Evolutionary conservation across 495 filamentous ascomycete genomes (phyloP), one percentile per base, ranked within the genome.

Genomic region (Penicillium paxilli): DNA sequence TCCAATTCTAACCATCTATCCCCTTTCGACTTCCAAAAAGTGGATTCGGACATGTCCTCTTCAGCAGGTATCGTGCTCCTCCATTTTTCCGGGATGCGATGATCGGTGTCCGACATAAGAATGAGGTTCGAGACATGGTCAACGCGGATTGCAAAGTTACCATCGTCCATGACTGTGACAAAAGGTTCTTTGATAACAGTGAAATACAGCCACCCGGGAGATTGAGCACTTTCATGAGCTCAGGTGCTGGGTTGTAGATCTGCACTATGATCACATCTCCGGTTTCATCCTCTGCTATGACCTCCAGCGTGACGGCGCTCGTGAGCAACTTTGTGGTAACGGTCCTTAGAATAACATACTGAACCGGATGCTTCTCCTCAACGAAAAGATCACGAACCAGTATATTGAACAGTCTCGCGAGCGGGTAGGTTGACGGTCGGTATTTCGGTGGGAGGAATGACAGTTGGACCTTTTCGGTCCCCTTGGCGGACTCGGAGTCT

Each of bases 141-240:
- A 10, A 83, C 77, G 9, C 79, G 69, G 14, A 84, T 52, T 3
- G 61, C 67, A 59, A 71, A 77, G 2, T 55, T 42, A 3, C 74
- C 74, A 47, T 75, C 57, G 2, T 55, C 57, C 46, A 60, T 73
- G 0, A 59, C 32, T 47, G 77, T 79, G 44, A 78, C 63, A 57
- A 78, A 83, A 3, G 81, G 80, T 51, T 83, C 81, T 58, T 83
- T 83, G n/a, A n/a, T 53, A 84, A 52, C 14, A 78, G 47, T 1
- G 76, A 49, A 2, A 80, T 62, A 1, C 44, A 63, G 4, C 71
- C 70, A 16, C 61, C 41, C 2, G 44, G 44, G 2, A 81, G 59
- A 17, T 63, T 59, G 8, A 70, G 48, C 3, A 64, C 51, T 49
- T 49, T 48, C 4, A 40, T 24, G 23, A 61, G 44, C 2, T 63